These are phyloP conservation scores for Rosa lucieae DNA, from an alignment of 306 rosid genomes.

Conservation along the genomic window DNA sequence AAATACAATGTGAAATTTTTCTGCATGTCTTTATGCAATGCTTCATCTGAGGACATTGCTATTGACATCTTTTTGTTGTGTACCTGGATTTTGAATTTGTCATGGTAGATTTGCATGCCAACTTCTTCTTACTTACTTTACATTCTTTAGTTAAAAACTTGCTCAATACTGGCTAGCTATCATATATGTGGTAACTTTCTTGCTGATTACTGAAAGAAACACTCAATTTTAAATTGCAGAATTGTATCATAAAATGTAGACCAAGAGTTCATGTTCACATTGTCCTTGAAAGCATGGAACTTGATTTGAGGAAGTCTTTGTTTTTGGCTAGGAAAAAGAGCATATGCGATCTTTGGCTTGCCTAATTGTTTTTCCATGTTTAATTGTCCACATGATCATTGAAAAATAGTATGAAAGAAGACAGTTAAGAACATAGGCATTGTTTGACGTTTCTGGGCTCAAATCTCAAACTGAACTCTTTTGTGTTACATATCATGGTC, in stretches of 20 bases:
- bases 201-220: neutral
- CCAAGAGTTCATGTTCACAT: neutral
- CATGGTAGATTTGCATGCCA: too few species aligned
- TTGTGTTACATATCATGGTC: conserved; percentile 56
- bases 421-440: neutral
- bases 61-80: too few species aligned
- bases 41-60: neutral
- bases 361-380: too few species aligned
- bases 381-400: too few species aligned
- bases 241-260: neutral
- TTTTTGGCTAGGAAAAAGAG: too few species aligned
- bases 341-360: too few species aligned
- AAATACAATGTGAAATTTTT: neutral
- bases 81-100: too few species aligned
- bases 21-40: neutral
- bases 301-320: neutral
- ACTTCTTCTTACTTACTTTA: too few species aligned
- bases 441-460: neutral
- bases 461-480: neutral
- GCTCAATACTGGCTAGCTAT: neutral
- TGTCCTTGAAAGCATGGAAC: neutral
- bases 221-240: too few species aligned
- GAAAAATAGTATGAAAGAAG: too few species aligned
- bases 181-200: neutral
- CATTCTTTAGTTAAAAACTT: too few species aligned